A percentile compares a stretch with the other conserved stretches of the same genome.
phyloP scores from a whole-genome alignment of 495 filamentous ascomycete species.

The Beverwykella pulmonaria region DNA sequence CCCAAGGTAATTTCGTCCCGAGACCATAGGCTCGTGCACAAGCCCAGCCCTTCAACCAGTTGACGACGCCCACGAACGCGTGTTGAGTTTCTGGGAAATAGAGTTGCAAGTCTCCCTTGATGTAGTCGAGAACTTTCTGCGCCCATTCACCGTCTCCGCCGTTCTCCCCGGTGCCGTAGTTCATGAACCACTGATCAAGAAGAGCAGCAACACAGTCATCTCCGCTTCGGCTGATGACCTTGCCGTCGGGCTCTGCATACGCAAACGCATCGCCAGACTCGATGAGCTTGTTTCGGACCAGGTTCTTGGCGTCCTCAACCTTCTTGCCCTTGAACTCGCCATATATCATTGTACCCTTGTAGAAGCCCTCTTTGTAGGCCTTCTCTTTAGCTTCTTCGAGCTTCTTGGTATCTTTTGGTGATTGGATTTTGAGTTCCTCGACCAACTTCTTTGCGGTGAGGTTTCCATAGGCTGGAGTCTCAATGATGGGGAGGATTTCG shows the following conservation, averaged over 20 bases:
- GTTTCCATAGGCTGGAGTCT: constrained; percentile 87
- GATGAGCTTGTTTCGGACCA: constrained; percentile 78
- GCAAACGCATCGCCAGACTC: constrained; percentile 80
- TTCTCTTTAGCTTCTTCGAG: constrained; percentile 92
- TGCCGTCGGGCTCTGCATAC: constrained; percentile 90
- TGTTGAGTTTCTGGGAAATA: constrained; percentile 79
- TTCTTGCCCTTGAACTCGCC: constrained; percentile 87
- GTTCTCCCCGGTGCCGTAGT: constrained; percentile 77
- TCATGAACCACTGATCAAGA: constrained; percentile 95
- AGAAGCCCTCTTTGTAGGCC: constrained; percentile 97
- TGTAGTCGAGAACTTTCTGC: constrained; percentile 68
- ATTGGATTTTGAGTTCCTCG: constrained; percentile 93
- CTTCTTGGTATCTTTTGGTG: constrained; percentile 88
- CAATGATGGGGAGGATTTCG: constrained; percentile 84
- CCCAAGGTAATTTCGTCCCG: constrained; percentile 96
- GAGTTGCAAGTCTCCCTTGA: constrained; percentile 75
- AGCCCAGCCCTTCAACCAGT: constrained; percentile 95
- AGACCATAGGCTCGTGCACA: constrained; percentile 90
- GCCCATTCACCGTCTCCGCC: constrained; percentile 68
- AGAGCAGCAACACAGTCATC: constrained; percentile 92
- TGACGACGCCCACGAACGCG: constrained; percentile 77
- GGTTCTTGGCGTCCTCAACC: constrained; percentile 82
- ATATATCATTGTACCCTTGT: constrained; percentile 87
- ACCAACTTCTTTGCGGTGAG: constrained; percentile 80
- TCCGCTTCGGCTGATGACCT: constrained; percentile 80